Base-by-base conservation (phyloP, 208 protist genomes). In the Trichomonas gallinae region DNA sequence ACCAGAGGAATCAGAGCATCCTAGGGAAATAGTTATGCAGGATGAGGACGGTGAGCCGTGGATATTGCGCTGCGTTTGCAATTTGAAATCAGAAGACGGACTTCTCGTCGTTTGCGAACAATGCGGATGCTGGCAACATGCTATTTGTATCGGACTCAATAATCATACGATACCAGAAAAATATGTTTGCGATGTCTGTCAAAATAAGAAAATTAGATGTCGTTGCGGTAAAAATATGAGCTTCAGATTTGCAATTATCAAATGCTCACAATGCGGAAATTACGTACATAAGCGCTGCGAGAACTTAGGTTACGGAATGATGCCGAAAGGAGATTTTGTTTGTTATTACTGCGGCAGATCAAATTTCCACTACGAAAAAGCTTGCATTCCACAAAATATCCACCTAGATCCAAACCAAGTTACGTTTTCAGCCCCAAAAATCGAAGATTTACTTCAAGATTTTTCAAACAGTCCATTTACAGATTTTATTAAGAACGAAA, bases 51-150 rank as follows among this genome's bases (percentile, higher is more conserved):
- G 87, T 34, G 87, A 93, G 6, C 40, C 40, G 9, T 93, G 87
- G 87, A 93, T 42, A 23, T 44, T 93, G 9, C 87, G 34, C 26
- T 93, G 87, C 31, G 44, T 93, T 38, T 93, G 87, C 15, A 26
- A 93, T n/a, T 38, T 48, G 51, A 93, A 93, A 51, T 48, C 87
- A 1, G 44, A 15, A 51, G 26, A 17, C 38, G 87, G 87, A 10
- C 44, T 93, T 38, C 44, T 93, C 10, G 87, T 93, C 31, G 87
- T 42, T 26, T 93, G 87, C 45, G 87, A 93, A 36, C 42, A 93
- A 51, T 93, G 87, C 38, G 87, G 44, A 38, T 93, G 87, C 45
- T 93, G 87, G 87, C 87, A 93, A 44, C 87, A 93, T 51, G 87
- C 87, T 34, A 93, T 93, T 38, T 93, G 87, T 38, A 23, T 93